phyloP scores from a whole-genome alignment of 805 yeast genomes.

The Saccharomycopsis fibuligera region DNA sequence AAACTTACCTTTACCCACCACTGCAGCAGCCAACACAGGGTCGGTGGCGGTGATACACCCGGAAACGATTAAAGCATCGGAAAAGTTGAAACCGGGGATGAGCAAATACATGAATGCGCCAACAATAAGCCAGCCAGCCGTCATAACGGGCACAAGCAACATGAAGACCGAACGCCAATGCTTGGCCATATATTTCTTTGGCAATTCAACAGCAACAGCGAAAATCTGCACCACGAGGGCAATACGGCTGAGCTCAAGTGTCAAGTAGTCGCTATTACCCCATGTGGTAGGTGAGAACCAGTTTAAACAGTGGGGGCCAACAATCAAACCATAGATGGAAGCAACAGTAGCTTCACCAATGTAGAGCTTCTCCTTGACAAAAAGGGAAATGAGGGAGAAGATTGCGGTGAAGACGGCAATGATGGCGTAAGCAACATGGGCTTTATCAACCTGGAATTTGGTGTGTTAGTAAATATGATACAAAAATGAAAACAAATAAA shows the following conservation, averaged over 20 bases:
- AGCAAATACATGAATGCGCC: slow-evolving; percentile 75
- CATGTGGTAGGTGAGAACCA: slow-evolving; percentile 82
- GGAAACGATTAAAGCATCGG: slow-evolving; percentile 65
- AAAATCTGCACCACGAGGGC: slow-evolving; percentile 84
- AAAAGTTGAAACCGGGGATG: slow-evolving; percentile 65
- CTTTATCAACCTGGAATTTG: slow-evolving; percentile 38
- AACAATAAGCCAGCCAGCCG: slow-evolving; percentile 79
- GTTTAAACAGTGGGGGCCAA: slow-evolving; percentile 79
- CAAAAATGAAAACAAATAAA: no score
- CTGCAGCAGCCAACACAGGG: slow-evolving; percentile 92
- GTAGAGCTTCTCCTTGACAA: slow-evolving; percentile 76
- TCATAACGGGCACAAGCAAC: slow-evolving; percentile 81
- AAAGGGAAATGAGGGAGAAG: slow-evolving; percentile 74
- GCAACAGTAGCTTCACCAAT: slow-evolving; percentile 93
- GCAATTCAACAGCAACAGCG: slow-evolving; percentile 91
- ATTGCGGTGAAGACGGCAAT: slow-evolving; percentile 76
- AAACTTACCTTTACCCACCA: slow-evolving; percentile 89
- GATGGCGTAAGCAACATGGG: slow-evolving; percentile 85
- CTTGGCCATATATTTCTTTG: slow-evolving; percentile 77
- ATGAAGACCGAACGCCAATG: slow-evolving; percentile 76
- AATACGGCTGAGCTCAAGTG: slow-evolving; percentile 76
- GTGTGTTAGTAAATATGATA: no score
- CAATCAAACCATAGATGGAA: slow-evolving; percentile 73
- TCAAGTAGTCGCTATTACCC: slow-evolving; percentile 80
- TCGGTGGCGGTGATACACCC: slow-evolving; percentile 95